These are phyloP conservation scores for Biscogniauxia marginata DNA, from an alignment of 2,329 filamentous ascomycete genomes.

Conservation along the genomic window DNA sequence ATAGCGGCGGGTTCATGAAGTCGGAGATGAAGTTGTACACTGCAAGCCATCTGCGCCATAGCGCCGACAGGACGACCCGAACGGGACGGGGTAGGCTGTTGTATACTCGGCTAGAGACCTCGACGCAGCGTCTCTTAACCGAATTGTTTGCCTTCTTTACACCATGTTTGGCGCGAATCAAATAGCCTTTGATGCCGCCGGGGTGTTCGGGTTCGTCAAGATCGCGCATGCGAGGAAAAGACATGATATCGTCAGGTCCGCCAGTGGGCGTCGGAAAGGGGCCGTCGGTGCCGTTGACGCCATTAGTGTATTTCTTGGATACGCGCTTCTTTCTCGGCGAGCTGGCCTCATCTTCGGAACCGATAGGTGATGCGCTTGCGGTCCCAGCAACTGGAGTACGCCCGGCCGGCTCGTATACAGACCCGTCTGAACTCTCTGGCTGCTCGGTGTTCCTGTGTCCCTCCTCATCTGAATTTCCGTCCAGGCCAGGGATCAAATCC, in stretches of 20 bases:
- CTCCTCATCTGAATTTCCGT: constrained; percentile 39
- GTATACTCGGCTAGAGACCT: constrained; percentile 27
- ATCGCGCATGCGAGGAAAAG: constrained; percentile 58
- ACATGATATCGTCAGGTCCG: constrained; percentile 55
- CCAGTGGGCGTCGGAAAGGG: constrained; percentile 38
- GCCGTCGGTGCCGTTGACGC: constrained; percentile 16
- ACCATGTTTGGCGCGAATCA: constrained; percentile 36
- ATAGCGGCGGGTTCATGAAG: constrained; percentile 98
- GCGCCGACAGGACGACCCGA: constrained; percentile 34
- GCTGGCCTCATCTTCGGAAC: constrained; percentile 46
- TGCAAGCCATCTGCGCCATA: constrained; percentile 39
- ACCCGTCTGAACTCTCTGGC: constrained; percentile 39
- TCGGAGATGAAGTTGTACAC: constrained; percentile 72
- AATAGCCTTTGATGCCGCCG: constrained; percentile 41
- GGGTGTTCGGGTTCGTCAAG: constrained; percentile 41
- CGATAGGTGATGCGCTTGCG: constrained; percentile 49
- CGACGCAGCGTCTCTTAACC: constrained; percentile 21
- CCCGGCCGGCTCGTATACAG: constrained; percentile 54
- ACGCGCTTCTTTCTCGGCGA: constrained; percentile 19
- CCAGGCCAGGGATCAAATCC: constrained; percentile 45
- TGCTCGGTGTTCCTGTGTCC: constrained; percentile 28
- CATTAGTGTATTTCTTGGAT: constrained; percentile 34
- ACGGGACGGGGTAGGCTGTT: constrained; percentile 42
- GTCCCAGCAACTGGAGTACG: constrained; percentile 52
- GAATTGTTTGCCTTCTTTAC: constrained; percentile 29